Percentiles rank a stretch among this genome's conserved stretches.
These are phyloP conservation scores for Brassica nigra DNA, from an alignment of 345 rosid species.

Conservation along the genomic window DNA sequence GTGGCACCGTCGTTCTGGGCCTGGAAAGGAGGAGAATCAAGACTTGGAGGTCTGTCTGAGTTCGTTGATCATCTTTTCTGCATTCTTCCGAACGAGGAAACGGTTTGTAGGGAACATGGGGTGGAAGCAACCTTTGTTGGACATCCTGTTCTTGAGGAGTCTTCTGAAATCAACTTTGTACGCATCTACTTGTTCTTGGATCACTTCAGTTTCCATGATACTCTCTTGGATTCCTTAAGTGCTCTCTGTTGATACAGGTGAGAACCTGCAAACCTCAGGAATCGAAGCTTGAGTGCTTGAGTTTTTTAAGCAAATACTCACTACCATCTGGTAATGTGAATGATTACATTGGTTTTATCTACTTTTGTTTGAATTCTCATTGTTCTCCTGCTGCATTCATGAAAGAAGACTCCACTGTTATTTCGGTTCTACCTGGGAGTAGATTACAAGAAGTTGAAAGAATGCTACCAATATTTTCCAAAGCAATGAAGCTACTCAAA, in stretches of 20 bases:
- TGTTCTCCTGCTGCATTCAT: conserved; percentile 5
- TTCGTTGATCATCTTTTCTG: conserved; percentile 90
- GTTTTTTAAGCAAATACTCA: conserved; percentile 44
- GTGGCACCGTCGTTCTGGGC: conserved; percentile 99
- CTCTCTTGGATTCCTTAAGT: background rate
- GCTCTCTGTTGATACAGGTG: conserved; percentile 45
- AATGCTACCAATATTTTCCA: conserved; percentile 81
- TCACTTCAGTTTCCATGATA: conserved; percentile 11
- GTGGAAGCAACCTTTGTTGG: conserved; percentile 81
- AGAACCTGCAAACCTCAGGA: conserved; percentile 39
- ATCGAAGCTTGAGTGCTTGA: conserved; percentile 54
- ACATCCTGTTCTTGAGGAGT: conserved; percentile 85
- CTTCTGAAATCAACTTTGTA: conserved; percentile 61
- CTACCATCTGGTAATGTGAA: conserved; percentile 62
- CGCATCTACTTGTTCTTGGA: conserved; percentile 19
- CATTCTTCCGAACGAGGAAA: conserved; percentile 82
- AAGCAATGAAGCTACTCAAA: conserved; percentile 55
- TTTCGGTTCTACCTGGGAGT: conserved; percentile 91
- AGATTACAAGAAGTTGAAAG: conserved; percentile 86
- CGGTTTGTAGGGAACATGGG: conserved; percentile 63
- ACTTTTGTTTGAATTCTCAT: conserved; percentile 22
- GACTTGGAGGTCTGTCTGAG: conserved; percentile 62
- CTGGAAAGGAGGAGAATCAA: conserved; percentile 91
- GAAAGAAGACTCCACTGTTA: conserved; percentile 62
- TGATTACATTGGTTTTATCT: conserved; percentile 2